These are phyloP conservation scores for Microdochium paspali DNA, from an alignment of 2,329 filamentous ascomycete species.

Conservation along the genomic window DNA sequence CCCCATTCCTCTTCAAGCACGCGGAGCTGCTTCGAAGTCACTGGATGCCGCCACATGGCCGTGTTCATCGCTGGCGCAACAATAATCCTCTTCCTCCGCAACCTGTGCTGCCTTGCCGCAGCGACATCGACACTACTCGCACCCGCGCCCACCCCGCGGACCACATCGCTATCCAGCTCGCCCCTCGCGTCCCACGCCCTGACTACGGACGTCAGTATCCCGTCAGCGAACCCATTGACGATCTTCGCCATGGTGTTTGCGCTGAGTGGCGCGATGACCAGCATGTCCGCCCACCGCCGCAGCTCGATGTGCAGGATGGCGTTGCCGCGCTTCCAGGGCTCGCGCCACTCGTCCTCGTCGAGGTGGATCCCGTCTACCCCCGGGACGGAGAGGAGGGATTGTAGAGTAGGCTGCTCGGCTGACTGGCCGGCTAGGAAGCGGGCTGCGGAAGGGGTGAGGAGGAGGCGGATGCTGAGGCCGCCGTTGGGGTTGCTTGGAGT, in stretches of 20 bases:
- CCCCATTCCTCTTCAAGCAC: conserved; percentile 71
- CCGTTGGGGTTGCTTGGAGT: conserved; percentile 30
- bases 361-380: conserved; percentile 75
- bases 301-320: conserved; percentile 86
- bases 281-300: conserved; percentile 67
- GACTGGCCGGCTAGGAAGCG: conserved; percentile 72
- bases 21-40: conserved; percentile 64
- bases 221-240: conserved; percentile 66
- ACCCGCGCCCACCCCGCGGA: not conserved
- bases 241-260: conserved; percentile 86
- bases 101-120: conserved; percentile 7
- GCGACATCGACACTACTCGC: not conserved
- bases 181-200: conserved; percentile 82
- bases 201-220: conserved; percentile 63
- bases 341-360: conserved; percentile 79
- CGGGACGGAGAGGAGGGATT: conserved; percentile 46
- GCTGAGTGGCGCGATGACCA: conserved; percentile 72
- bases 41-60: conserved; percentile 80
- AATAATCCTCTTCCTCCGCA: conserved; percentile 55
- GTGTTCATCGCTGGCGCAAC: conserved; percentile 83
- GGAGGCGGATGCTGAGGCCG: conserved; percentile 68
- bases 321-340: conserved; percentile 69
- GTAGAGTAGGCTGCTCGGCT: conserved; percentile 63
- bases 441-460: conserved; percentile 66
- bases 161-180: conserved; percentile 33